Conservation (phyloP, 2,329 filamentous ascomycete genomes). For the Arthroderma uncinatum region DNA sequence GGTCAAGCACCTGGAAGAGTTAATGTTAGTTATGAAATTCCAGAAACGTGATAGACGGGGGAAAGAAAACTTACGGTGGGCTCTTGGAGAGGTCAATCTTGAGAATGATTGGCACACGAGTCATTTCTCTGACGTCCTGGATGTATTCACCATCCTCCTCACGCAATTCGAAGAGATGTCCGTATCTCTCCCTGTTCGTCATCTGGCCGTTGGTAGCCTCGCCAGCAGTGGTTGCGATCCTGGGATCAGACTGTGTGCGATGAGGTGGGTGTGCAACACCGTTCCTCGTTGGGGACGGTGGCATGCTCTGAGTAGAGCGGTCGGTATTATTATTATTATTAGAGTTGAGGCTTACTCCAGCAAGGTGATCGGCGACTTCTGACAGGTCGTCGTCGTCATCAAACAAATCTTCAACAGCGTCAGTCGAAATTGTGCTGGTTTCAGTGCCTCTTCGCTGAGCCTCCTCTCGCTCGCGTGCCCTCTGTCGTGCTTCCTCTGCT, state of each 20-base stretch:
- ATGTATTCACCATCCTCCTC: conserved; percentile 94
- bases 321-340: too few species aligned
- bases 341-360: conserved; percentile 72
- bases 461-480: conserved; percentile 78
- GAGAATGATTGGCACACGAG: conserved; percentile 87
- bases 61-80: conserved; percentile 70
- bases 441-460: conserved; percentile 86
- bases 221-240: conserved; percentile 55
- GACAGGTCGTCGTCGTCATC: conserved; percentile 72
- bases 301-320: conserved; percentile 88
- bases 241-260: conserved; percentile 88
- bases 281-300: conserved; percentile 75
- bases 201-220: conserved; percentile 69
- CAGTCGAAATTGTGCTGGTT: conserved; percentile 83
- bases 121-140: conserved; percentile 97
- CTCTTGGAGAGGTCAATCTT: conserved; percentile 98
- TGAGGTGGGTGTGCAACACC: conserved; percentile 60
- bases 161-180: conserved; percentile 76
- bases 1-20: conserved; percentile 34
- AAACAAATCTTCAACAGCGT: conserved; percentile 90
- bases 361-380: conserved; percentile 81
- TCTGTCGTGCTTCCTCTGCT: conserved; percentile 70
- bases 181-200: conserved; percentile 91
- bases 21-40: not conserved
- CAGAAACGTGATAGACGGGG: not conserved